Base-by-base conservation (phyloP, 768 basidiomycete genomes). In the Tulasnella calospora region DNA sequence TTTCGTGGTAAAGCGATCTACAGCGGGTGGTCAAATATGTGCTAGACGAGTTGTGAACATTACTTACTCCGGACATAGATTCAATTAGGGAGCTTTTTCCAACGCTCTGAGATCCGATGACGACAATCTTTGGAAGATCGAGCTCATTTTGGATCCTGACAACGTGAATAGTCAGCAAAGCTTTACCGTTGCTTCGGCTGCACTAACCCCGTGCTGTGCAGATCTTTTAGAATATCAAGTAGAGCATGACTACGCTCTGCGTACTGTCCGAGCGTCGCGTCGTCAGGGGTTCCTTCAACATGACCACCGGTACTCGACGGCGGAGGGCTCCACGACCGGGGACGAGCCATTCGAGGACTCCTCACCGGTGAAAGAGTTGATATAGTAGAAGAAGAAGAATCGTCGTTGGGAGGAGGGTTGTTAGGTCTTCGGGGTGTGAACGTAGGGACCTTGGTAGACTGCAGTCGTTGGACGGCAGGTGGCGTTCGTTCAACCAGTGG, bases 11-110 rank as follows among this genome's bases (percentile, higher is more conserved):
- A 84, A 0, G 88, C 90, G n/a, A 93, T 89, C 0, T 92, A 23
- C 21, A 40, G 38, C 1, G 38, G 3, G 71, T 6, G 1, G 21
- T 72, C 9, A 38, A 8, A 33, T 23, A 10, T 27, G 36, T 19
- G n/a, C n/a, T 44, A 17, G 35, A 33, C 30, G 21, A 75, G 23
- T 15, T 19, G 41, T 12, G 23, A 27, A 6, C 30, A 7, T 19
- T 4, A 72, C 80, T n/a, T 77, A 80, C 80, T 33, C 81, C 77
- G 0, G 91, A 92, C 67, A 94, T 92, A 0, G 91, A 88, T 80
- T 94, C 92, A 13, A 94, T 93, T 4, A 93, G 86, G 0, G 92
- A 93, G 0, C 91, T 92, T 81, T 93, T 93, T 0, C 92, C 92
- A 0, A 91, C 91, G 67, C 90, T 91, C 80, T 94, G 92, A 0